phyloP scores from a whole-genome alignment of 768 basidiomycete genomes.

The Kwoniella botswanensis region DNA sequence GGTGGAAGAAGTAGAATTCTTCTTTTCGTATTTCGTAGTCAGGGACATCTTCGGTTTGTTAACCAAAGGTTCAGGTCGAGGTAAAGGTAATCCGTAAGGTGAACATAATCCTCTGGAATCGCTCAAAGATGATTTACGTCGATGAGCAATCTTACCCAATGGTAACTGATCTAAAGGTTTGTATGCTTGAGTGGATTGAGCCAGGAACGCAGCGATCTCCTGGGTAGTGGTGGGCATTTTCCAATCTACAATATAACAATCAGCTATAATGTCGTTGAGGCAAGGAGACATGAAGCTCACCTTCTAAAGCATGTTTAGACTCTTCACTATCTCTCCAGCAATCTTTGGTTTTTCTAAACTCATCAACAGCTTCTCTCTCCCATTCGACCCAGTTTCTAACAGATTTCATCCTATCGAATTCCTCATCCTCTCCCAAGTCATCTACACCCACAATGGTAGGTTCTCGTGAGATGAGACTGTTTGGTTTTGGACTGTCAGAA shows the following conservation, averaged over 20 bases:
- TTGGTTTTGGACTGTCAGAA: constrained; percentile 12
- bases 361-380: constrained; percentile 46
- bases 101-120: constrained; percentile 33
- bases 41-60: constrained; percentile 32
- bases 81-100: constrained; percentile 46
- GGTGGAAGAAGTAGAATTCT: constrained; percentile 39
- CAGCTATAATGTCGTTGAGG: neutral
- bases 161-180: constrained; percentile 40
- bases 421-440: constrained; percentile 15
- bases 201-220: constrained; percentile 43
- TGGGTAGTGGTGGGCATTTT: constrained; percentile 28
- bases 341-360: constrained; percentile 33
- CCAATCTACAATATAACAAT: constrained; percentile 25
- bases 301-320: constrained; percentile 25
- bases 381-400: constrained; percentile 45
- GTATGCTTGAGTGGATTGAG: constrained; percentile 38
- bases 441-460: constrained; percentile 22
- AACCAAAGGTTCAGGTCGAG: constrained; percentile 6
- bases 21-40: constrained; percentile 50
- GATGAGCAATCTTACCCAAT: constrained; percentile 28
- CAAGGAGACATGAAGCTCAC: constrained; percentile 19
- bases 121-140: constrained; percentile 42
- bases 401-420: constrained; percentile 21
- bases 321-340: constrained; percentile 36
- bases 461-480: constrained; percentile 8